Evolutionary conservation across 177 flowering plant genomes (phyloP).

Genomic region (Vitis hybrid): DNA sequence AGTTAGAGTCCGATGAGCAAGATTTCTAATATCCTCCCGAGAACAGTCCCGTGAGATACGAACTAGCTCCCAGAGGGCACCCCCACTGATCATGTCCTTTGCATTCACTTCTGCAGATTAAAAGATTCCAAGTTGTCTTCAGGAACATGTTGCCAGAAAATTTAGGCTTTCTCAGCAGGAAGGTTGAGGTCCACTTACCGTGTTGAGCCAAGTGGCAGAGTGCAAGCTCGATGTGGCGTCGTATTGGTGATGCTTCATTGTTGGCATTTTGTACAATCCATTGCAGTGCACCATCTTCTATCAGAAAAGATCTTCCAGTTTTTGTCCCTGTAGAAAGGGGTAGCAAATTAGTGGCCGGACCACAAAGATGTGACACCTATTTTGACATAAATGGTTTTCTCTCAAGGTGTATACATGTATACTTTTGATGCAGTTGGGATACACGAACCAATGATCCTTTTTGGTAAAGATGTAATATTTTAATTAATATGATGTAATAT

Average conservation of each 20-base stretch:
- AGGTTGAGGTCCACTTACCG: constrained; percentile 37
- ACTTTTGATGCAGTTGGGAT: too few relatives aligned
- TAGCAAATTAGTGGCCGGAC: not conserved
- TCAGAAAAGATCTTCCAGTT: constrained; percentile 68
- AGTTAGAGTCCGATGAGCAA: constrained; percentile 67
- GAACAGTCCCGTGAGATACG: constrained; percentile 89
- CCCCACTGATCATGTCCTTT: constrained; percentile 83
- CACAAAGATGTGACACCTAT: too few relatives aligned
- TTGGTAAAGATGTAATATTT: too few relatives aligned
- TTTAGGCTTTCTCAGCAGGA: not conserved
- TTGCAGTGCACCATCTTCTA: constrained; percentile 92
- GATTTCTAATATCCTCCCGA: constrained; percentile 83
- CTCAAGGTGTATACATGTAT: too few relatives aligned
- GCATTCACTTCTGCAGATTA: constrained; percentile 75
- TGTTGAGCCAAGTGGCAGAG: constrained; percentile 97
- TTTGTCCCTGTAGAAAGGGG: constrained; percentile 46
- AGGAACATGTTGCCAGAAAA: not conserved
- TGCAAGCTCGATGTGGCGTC: constrained; percentile 95
- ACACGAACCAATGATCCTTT: too few relatives aligned
- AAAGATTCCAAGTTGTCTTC: not conserved
- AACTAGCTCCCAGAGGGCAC: constrained; percentile 95
- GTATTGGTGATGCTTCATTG: constrained; percentile 82
- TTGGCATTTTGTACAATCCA: constrained; percentile 97
- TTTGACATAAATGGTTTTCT: too few relatives aligned
- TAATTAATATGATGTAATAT: too few relatives aligned